Conservation (phyloP, 2,329 filamentous ascomycete species). For the Fusarium sp. region DNA sequence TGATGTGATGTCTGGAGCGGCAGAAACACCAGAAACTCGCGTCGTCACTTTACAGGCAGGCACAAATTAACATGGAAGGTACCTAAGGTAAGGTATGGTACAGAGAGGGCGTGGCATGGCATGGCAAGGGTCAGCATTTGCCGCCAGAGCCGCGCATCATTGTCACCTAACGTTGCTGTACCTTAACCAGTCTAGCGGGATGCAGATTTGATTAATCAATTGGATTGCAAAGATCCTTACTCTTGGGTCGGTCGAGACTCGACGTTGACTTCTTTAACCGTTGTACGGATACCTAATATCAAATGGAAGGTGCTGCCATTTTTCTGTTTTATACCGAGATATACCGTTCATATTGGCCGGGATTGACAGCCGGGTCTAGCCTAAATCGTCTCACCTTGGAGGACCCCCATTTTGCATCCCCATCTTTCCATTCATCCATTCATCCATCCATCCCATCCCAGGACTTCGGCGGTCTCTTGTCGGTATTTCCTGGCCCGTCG, state of each 20-base stretch:
- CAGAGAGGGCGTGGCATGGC: background rate
- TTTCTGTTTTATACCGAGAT: slow-evolving; percentile 12
- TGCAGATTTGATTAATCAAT: slow-evolving; percentile 17
- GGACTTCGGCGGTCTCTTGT: too few species aligned
- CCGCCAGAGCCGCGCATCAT: slow-evolving; percentile 41
- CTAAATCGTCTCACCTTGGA: slow-evolving; percentile 45
- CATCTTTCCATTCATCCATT: too few species aligned
- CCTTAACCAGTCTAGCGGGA: slow-evolving; percentile 19
- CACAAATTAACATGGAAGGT: slow-evolving; percentile 6
- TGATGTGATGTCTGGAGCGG: slow-evolving; percentile 2
- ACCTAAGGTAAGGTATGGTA: background rate
- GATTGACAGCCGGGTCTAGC: slow-evolving; percentile 37
- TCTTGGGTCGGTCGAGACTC: slow-evolving; percentile 17
- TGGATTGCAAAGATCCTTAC: slow-evolving; percentile 23
- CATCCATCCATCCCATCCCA: too few species aligned
- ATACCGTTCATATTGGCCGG: slow-evolving; percentile 24
- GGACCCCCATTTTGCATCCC: too few species aligned
- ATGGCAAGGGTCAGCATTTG: slow-evolving; percentile 20
- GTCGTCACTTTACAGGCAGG: slow-evolving; percentile 4
- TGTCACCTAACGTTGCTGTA: slow-evolving; percentile 5
- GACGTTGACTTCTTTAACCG: background rate
- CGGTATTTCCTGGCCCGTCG: too few species aligned
- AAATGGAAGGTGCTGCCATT: slow-evolving; percentile 24
- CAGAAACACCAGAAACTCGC: slow-evolving; percentile 10
- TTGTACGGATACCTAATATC: background rate